phyloP scores from a whole-genome alignment of 1,284 basidiomycete species.

The Microbotryomycetes sp. region DNA sequence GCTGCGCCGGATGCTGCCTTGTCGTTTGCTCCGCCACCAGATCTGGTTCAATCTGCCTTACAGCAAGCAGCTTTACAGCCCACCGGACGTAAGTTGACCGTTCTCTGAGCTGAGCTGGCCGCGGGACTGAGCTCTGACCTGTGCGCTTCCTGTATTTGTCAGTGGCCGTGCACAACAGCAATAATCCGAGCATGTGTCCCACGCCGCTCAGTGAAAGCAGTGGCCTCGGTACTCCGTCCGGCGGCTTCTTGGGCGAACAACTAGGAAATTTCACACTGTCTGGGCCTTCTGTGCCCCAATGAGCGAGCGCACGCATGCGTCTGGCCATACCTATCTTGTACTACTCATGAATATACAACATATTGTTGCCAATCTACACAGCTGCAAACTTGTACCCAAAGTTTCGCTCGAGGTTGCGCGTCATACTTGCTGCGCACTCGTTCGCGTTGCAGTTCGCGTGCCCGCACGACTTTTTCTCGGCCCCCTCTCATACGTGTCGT shows the following conservation, averaged over 20 bases:
- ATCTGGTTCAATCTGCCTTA: slow-evolving; percentile 20
- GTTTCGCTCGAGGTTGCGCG: too few relatives aligned
- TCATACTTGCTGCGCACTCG: too few relatives aligned
- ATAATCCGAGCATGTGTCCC: neutral
- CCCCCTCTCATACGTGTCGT: neutral
- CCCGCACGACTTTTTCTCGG: neutral
- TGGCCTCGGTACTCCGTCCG: neutral
- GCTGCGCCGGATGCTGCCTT: slow-evolving; percentile 2
- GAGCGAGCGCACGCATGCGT: too few relatives aligned
- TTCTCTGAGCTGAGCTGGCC: too few relatives aligned
- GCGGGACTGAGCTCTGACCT: too few relatives aligned
- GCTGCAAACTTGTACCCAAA: too few relatives aligned
- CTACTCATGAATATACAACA: too few relatives aligned
- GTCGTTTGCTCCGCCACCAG: slow-evolving; percentile 22
- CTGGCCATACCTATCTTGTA: too few relatives aligned
- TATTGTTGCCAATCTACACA: too few relatives aligned
- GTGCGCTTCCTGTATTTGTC: too few relatives aligned
- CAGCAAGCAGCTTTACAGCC: slow-evolving; percentile 8
- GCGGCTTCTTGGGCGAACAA: neutral
- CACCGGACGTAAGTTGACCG: neutral
- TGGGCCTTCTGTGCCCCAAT: neutral
- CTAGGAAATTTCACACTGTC: neutral
- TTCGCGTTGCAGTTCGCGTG: neutral
- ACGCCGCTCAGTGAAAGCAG: neutral
- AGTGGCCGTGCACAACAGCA: too few relatives aligned